phyloP scores from a whole-genome alignment of 2,329 filamentous ascomycete genomes.

The Sporothrix inflata region DNA sequence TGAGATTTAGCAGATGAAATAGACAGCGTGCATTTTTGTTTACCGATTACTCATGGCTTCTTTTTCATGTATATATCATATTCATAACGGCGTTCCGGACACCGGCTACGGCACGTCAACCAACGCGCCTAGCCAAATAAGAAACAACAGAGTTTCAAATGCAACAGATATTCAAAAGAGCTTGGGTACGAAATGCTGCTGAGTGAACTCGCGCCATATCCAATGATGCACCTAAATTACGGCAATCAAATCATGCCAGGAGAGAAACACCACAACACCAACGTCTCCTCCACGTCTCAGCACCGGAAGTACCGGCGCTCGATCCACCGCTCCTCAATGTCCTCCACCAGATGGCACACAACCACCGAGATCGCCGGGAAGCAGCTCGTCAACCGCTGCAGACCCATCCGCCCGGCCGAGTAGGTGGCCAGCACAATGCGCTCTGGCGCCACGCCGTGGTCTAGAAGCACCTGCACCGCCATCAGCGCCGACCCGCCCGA shows the following conservation, averaged over 20 bases:
- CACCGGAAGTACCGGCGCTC: conserved; percentile 91
- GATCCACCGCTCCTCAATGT: conserved; percentile 86
- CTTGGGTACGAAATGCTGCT: neutral
- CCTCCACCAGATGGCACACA: conserved; percentile 77
- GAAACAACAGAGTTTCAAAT: too few relatives aligned
- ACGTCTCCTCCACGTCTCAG: conserved; percentile 45
- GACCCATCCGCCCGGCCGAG: conserved; percentile 79
- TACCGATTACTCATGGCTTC: neutral
- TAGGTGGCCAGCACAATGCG: conserved; percentile 93
- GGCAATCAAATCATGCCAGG: neutral
- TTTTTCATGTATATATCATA: neutral
- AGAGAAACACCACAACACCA: neutral
- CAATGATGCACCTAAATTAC: neutral
- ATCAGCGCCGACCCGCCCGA: conserved; percentile 84
- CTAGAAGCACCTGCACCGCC: conserved; percentile 93
- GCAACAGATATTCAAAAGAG: too few relatives aligned
- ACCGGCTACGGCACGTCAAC: neutral
- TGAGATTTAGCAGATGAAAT: conserved; percentile 44
- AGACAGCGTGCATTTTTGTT: neutral
- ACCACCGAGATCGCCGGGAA: conserved; percentile 88
- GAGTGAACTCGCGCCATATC: neutral
- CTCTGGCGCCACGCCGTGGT: conserved; percentile 84
- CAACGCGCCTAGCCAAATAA: neutral
- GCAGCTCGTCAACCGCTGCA: conserved; percentile 84
- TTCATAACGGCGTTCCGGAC: conserved; percentile 11